Percentiles rank a stretch among this genome's conserved stretches.
Evolutionary conservation across 2,329 filamentous ascomycete species (phyloP).

Genomic region (Zasmidium angulare): DNA sequence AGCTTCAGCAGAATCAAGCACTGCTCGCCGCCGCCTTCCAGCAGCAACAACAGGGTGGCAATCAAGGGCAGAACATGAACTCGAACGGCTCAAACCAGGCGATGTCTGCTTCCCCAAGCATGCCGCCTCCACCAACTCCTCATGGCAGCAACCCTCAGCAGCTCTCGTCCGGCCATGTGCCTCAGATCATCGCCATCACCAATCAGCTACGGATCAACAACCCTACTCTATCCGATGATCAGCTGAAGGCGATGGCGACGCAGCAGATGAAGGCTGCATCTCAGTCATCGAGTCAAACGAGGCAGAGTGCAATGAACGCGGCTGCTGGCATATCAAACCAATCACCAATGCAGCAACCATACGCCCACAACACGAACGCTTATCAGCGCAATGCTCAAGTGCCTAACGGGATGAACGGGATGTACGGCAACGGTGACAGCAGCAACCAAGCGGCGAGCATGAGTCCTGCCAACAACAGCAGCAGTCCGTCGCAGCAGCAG

Average conservation of each 20-base stretch:
- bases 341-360: slow-evolving; percentile 23
- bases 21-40: slow-evolving; percentile 32
- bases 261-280: slow-evolving; percentile 48
- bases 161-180: slow-evolving; percentile 55
- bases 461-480: slow-evolving; percentile 21
- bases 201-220: slow-evolving; percentile 53
- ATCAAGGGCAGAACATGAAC: slow-evolving; percentile 23
- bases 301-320: slow-evolving; percentile 40
- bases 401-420: slow-evolving; percentile 18
- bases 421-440: slow-evolving; percentile 11
- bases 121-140: slow-evolving; percentile 39
- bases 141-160: slow-evolving; percentile 41
- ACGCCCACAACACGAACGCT: slow-evolving; percentile 25
- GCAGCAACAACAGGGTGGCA: slow-evolving; percentile 22
- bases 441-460: slow-evolving; percentile 19
- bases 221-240: slow-evolving; percentile 54
- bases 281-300: slow-evolving; percentile 31
- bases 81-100: slow-evolving; percentile 23
- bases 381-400: slow-evolving; percentile 27
- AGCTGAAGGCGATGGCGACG: slow-evolving; percentile 54
- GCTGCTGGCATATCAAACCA: slow-evolving; percentile 34
- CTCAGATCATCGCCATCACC: slow-evolving; percentile 54
- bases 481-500: slow-evolving; percentile 11
- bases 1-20: slow-evolving; percentile 34
- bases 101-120: slow-evolving; percentile 36